phyloP scores from a whole-genome alignment of 1,284 basidiomycete species.

The Sporisorium graminicola region DNA sequence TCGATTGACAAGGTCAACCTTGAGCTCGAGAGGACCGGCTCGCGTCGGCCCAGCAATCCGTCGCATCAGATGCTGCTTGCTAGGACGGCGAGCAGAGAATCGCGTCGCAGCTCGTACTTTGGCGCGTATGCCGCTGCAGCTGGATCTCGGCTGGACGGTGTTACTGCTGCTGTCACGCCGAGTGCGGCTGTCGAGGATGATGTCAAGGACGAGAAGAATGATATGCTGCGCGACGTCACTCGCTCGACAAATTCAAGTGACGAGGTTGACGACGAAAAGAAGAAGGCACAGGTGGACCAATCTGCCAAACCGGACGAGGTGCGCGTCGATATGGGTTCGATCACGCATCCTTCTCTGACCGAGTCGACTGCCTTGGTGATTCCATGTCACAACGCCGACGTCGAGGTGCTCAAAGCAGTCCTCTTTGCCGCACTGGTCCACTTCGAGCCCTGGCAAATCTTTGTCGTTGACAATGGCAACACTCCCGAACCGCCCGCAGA shows the following conservation, averaged over 20 bases:
- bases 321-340: constrained; percentile 17
- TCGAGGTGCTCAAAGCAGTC: constrained; percentile 37
- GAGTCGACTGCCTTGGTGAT: constrained; percentile 39
- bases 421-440: constrained; percentile 40
- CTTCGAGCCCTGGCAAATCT: constrained; percentile 48
- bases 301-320: constrained; percentile 4
- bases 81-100: constrained; percentile 25
- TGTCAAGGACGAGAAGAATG: constrained; percentile 8
- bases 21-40: constrained; percentile 9
- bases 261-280: constrained; percentile 22
- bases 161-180: not conserved
- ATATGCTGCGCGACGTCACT: constrained; percentile 4
- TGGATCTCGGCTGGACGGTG: constrained; percentile 18
- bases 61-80: constrained; percentile 33
- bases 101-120: constrained; percentile 29
- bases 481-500: no score
- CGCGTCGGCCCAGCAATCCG: constrained; percentile 12
- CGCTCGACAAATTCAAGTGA: constrained; percentile 1
- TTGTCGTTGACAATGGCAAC: no score
- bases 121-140: constrained; percentile 22
- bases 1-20: constrained; percentile 3
- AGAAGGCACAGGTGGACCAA: not conserved
- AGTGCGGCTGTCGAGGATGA: not conserved
- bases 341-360: constrained; percentile 41
- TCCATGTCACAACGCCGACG: constrained; percentile 44